These are phyloP conservation scores for Diplodia seriata DNA, from an alignment of 2,329 filamentous ascomycete genomes.

Conservation along the genomic window DNA sequence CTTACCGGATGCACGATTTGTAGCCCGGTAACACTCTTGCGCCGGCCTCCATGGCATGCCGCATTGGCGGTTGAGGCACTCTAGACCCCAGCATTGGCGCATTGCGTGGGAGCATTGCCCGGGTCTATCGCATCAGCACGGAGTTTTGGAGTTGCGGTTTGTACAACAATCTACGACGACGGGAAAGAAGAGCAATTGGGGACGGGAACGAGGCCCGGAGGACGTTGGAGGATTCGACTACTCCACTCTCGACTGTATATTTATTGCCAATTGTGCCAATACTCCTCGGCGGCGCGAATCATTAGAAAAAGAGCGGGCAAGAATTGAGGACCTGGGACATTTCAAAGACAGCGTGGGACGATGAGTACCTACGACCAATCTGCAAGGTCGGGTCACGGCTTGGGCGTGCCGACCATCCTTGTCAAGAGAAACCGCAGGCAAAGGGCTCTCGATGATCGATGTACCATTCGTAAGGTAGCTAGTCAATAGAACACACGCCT, in stretches of 20 bases:
- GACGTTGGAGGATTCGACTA: slow-evolving; percentile 7
- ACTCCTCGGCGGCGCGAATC: not conserved
- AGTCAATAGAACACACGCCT: not conserved
- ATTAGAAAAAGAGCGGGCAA: slow-evolving; percentile 17
- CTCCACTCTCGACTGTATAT: slow-evolving; percentile 31
- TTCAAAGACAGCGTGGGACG: not conserved
- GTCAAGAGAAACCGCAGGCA: not conserved
- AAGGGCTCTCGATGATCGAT: not conserved
- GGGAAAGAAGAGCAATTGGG: not conserved
- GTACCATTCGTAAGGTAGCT: too few relatives aligned
- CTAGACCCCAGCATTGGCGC: slow-evolving; percentile 23
- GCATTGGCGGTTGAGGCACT: not conserved
- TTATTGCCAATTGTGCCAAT: slow-evolving; percentile 4
- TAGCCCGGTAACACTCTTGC: slow-evolving; percentile 3
- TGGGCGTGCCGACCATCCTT: not conserved
- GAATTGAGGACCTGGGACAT: not conserved
- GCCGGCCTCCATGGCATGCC: slow-evolving; percentile 8
- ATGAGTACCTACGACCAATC: not conserved
- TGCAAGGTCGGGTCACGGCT: not conserved
- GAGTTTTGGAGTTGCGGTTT: slow-evolving; percentile 32
- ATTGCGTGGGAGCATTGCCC: slow-evolving; percentile 23
- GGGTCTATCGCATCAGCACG: slow-evolving; percentile 34
- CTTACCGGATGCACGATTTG: slow-evolving; percentile 10
- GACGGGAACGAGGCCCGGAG: not conserved
- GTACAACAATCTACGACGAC: slow-evolving; percentile 2